These are phyloP conservation scores for Mortierella sp. DNA, from an alignment of 371 early-diverging fungal species.

Conservation along the genomic window DNA sequence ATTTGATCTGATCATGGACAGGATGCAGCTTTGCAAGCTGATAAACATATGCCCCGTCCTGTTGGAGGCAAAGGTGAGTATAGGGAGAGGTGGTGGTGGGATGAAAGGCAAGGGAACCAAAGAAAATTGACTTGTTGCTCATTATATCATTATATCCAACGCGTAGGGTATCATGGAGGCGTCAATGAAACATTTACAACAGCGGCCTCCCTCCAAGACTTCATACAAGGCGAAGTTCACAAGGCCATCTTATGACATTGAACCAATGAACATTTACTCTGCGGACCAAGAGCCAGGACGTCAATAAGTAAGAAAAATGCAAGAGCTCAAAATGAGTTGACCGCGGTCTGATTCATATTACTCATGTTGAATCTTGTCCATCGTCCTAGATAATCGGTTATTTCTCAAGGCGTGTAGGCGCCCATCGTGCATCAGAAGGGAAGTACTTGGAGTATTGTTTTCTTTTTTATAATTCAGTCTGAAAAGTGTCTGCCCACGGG, in stretches of 20 bases:
- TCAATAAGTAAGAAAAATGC: slow-evolving; percentile 3
- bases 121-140: too few relatives aligned
- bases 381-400: slow-evolving; percentile 11
- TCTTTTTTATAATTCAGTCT: slow-evolving; percentile 16
- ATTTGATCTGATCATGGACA: slow-evolving; percentile 29
- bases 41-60: slow-evolving; percentile 29
- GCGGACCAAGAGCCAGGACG: slow-evolving; percentile 3
- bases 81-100: neutral
- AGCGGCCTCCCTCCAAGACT: slow-evolving; percentile 15
- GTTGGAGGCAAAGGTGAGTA: slow-evolving; percentile 29
- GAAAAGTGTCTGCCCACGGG: slow-evolving; percentile 21
- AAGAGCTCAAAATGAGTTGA: slow-evolving; percentile 2
- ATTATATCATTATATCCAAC: too few relatives aligned
- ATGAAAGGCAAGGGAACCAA: slow-evolving; percentile 3
- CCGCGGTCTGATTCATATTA: slow-evolving; percentile 8
- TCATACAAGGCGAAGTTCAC: slow-evolving; percentile 21
- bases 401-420: neutral
- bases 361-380: slow-evolving; percentile 10
- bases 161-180: slow-evolving; percentile 21
- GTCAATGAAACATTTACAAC: slow-evolving; percentile 22
- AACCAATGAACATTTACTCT: slow-evolving; percentile 17
- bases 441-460: slow-evolving; percentile 10
- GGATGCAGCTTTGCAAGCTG: slow-evolving; percentile 36
- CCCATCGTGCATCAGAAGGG: slow-evolving; percentile 13
- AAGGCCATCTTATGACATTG: slow-evolving; percentile 28